phyloP scores from a whole-genome alignment of 192 early-diverging fungal genomes.

The Glomus cerebriforme region DNA sequence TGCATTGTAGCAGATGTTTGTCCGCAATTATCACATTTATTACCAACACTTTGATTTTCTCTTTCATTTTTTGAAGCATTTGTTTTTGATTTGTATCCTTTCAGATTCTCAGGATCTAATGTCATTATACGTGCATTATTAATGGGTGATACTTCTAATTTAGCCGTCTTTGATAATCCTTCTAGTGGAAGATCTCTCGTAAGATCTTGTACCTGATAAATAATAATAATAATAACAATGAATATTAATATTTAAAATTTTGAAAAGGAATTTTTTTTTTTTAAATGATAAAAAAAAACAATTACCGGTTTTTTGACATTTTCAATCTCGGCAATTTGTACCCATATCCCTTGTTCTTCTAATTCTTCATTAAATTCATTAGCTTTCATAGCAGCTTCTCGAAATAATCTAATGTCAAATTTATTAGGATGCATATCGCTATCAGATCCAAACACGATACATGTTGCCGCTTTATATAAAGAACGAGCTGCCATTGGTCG shows the following conservation, averaged over 20 bases:
- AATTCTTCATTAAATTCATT: background rate
- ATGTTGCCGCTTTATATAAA: background rate
- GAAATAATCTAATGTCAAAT: background rate
- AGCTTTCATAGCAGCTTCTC: background rate
- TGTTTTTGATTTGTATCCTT: background rate
- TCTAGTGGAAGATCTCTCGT: background rate
- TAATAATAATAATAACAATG: too few species aligned
- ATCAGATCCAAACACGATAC: slow-evolving; percentile 4
- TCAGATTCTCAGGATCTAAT: background rate
- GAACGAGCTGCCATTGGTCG: background rate
- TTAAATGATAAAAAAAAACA: background rate
- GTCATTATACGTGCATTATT: background rate
- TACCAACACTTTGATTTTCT: background rate
- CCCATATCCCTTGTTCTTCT: slow-evolving; percentile 2
- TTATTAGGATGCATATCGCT: background rate
- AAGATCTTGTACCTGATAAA: background rate
- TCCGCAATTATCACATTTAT: slow-evolving; percentile 6
- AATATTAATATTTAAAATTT: background rate
- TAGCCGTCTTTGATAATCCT: background rate
- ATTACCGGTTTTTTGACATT: background rate
- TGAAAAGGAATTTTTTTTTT: background rate
- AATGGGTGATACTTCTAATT: background rate
- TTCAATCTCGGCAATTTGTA: background rate
- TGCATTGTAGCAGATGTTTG: background rate
- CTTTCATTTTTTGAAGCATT: background rate